phyloP scores from a whole-genome alignment of 352 stramenopile species.

The Globisporangium iwayamae region DNA sequence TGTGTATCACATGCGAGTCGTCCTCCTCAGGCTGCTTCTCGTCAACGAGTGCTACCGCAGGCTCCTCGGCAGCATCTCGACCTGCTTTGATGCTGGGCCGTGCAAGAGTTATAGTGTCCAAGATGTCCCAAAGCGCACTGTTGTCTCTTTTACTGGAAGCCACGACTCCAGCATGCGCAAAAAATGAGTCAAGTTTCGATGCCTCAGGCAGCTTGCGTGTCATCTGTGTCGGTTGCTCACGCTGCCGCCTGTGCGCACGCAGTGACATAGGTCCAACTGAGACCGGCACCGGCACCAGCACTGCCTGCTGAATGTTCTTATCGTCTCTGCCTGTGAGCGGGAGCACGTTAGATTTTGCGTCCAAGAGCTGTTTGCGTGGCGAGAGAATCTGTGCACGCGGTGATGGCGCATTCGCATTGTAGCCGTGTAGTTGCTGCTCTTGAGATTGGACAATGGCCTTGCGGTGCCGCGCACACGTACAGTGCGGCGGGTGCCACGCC shows the following conservation, averaged over 20 bases:
- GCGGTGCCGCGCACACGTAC: constrained; percentile 32
- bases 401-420: neutral
- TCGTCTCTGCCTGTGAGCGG: constrained; percentile 1
- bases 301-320: neutral
- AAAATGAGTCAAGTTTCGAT: neutral
- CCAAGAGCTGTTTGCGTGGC: neutral
- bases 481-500: constrained; percentile 33
- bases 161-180: neutral
- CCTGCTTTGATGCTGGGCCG: neutral
- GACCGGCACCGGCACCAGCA: neutral
- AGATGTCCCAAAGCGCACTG: neutral
- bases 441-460: neutral
- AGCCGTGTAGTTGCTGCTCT: neutral
- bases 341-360: neutral
- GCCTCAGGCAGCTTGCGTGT: neutral
- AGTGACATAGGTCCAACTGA: neutral
- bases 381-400: neutral
- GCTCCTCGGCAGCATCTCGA: neutral
- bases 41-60: neutral
- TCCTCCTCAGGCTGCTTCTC: constrained; percentile 2
- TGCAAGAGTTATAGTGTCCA: neutral
- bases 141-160: neutral
- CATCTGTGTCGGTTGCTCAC: neutral
- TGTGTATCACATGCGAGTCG: neutral
- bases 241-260: neutral